These are phyloP conservation scores for Laguncularia racemosa DNA, from an alignment of 345 rosid species.

Conservation along the genomic window DNA sequence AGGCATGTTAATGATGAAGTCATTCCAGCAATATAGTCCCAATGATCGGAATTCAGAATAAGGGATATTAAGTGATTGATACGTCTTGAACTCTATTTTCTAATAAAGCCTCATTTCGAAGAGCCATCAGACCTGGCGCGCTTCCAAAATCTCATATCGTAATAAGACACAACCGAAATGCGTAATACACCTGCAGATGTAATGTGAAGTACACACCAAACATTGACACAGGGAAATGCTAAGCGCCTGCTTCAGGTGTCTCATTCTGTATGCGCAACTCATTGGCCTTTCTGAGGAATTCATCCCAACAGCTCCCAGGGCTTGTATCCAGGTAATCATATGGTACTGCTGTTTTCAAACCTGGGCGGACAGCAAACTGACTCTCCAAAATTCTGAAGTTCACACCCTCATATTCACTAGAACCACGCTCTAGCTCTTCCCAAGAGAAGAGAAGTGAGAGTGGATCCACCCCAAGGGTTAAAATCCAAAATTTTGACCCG, in stretches of 20 bases:
- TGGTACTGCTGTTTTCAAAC: constrained; percentile 74
- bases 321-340: constrained; percentile 64
- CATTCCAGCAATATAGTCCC: too few relatives aligned
- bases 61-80: too few relatives aligned
- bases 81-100: too few relatives aligned
- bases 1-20: too few relatives aligned
- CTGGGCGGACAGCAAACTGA: constrained; percentile 46
- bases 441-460: constrained; percentile 63
- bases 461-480: constrained; percentile 80
- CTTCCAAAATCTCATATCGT: too few relatives aligned
- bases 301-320: constrained; percentile 80
- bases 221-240: background rate
- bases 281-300: constrained; percentile 50
- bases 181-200: too few relatives aligned
- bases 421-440: constrained; percentile 59
- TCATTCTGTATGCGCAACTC: constrained; percentile 30
- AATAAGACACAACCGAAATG: too few relatives aligned
- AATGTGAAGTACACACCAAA: too few relatives aligned
- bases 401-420: constrained; percentile 16
- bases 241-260: constrained; percentile 20
- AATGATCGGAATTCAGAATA: too few relatives aligned
- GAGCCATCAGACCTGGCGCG: too few relatives aligned
- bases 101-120: too few relatives aligned
- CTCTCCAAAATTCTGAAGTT: constrained; percentile 69
- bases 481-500: constrained; percentile 65